Base-by-base conservation (phyloP, 2,329 filamentous ascomycete species). In the Trichoderma aggressivum region DNA sequence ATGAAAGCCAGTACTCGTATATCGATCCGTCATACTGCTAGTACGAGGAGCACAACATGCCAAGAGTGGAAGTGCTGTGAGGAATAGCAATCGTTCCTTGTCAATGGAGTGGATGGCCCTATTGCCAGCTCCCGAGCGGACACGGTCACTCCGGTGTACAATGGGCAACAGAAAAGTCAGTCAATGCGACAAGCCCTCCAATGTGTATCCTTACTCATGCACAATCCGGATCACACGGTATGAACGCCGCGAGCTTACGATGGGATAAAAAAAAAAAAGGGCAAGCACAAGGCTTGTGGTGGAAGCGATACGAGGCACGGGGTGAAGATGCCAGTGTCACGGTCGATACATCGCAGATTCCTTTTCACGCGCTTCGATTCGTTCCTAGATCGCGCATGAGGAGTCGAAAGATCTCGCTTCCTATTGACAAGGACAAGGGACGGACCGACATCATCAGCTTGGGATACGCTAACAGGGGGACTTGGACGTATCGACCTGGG, bases 321-420 rank as follows among this genome's bases (percentile, higher is more conserved):
- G 50, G 53, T 58, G 60, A 34, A 68, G 36, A 10, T 32, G 26
- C 36, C 55, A 68, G 21, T 18, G 55, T 56, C 21, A 26, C 26
- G 28, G 10, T n/a, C 28, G 65, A 68, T 14, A 60, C 26, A 47
- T 59, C 53, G 26, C 36, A 21, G 55, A 61, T 53, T 68, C 55
- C 11, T 60, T 28, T 60, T 60, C 30, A 50, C 56, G 59, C 14
- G 18, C 39, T 56, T 67, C 55, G 59, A 67, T 67, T 71, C 56
- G 70, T 71, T 66, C 70, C 63, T 71, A 61, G 70, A 71, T 71
- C 70, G 56, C 70, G 55, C 47, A 43, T 28, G 63, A 71, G 63
- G 56, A 62, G 56, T 61, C 34, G 69, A 66, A 66, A 71, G 70
- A 71, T 71, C 70, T 71, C 62, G 70, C 55, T 71, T 70, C 58